Percentiles rank a stretch among this genome's conserved stretches.
These are phyloP conservation scores for Aphanomyces stellatus DNA, from an alignment of 352 stramenopile species.

Conservation along the genomic window DNA sequence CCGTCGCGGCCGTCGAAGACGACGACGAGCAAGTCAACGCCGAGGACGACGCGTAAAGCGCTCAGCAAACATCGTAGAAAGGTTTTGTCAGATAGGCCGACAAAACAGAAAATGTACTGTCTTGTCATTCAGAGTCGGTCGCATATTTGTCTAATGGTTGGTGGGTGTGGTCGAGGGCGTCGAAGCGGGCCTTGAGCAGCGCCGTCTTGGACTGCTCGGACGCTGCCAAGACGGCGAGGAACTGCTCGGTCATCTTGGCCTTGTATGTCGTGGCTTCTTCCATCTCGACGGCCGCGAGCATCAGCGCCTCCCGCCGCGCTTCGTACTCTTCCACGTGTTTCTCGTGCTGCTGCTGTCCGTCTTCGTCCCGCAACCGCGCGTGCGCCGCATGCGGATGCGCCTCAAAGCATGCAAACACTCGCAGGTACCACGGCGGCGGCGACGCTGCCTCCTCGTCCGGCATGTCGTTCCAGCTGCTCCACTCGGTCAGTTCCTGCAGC, in stretches of 20 bases:
- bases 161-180: background rate
- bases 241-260: constrained; percentile 59
- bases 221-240: constrained; percentile 57
- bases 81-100: background rate
- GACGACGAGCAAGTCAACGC: constrained; percentile 25
- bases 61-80: background rate
- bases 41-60: background rate
- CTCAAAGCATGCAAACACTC: constrained; percentile 11
- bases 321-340: no score
- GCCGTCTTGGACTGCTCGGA: constrained; percentile 62
- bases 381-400: no score
- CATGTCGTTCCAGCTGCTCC: constrained; percentile 15
- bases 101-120: no score
- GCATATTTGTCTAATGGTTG: no score
- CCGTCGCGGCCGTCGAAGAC: constrained; percentile 30
- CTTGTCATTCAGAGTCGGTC: no score
- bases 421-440: background rate
- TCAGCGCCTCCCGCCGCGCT: background rate
- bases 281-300: constrained; percentile 46
- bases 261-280: constrained; percentile 72
- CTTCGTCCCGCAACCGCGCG: no score
- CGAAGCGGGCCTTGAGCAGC: constrained; percentile 27
- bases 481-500: constrained; percentile 47
- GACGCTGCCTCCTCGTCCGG: background rate
- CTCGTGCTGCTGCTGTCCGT: no score